A percentile compares a stretch with the other conserved stretches of the same genome.
phyloP scores from a whole-genome alignment of 495 filamentous ascomycete species.

The Penicillium cataractarum region DNA sequence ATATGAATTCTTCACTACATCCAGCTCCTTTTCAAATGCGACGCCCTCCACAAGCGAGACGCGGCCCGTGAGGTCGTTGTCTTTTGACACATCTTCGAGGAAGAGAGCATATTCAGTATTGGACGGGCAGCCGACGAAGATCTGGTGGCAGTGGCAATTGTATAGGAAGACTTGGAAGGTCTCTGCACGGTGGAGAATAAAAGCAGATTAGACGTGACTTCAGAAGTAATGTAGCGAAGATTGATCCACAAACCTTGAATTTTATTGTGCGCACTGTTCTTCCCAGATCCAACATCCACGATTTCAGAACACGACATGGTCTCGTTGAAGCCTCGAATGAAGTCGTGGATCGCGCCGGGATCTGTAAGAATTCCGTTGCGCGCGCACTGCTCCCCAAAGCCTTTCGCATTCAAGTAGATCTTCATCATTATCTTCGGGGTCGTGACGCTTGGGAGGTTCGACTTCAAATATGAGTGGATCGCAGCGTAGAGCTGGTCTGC shows the following conservation, averaged over 20 bases:
- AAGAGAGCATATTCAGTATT: slow-evolving; percentile 72
- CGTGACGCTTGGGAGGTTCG: slow-evolving; percentile 49
- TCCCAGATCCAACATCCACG: slow-evolving; percentile 71
- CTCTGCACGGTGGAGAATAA: slow-evolving; percentile 52
- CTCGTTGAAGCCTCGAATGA: slow-evolving; percentile 77
- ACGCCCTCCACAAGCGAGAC: slow-evolving; percentile 77
- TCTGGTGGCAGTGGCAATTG: slow-evolving; percentile 79
- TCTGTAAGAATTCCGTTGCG: slow-evolving; percentile 58
- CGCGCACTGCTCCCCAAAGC: slow-evolving; percentile 62
- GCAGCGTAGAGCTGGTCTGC: slow-evolving; percentile 62
- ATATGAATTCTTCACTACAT: slow-evolving; percentile 54
- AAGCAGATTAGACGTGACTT: slow-evolving; percentile 13
- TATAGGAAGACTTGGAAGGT: slow-evolving; percentile 66
- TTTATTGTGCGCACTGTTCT: slow-evolving; percentile 73
- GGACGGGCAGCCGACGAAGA: slow-evolving; percentile 78
- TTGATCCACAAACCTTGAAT: slow-evolving; percentile 62
- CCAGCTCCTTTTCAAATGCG: slow-evolving; percentile 69
- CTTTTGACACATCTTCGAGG: slow-evolving; percentile 62
- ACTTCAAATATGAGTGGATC: slow-evolving; percentile 51
- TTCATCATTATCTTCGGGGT: slow-evolving; percentile 66
- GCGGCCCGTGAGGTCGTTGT: slow-evolving; percentile 55
- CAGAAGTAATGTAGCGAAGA: slow-evolving; percentile 1
- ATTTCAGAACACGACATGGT: slow-evolving; percentile 72
- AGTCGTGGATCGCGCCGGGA: slow-evolving; percentile 61
- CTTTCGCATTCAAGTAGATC: slow-evolving; percentile 70